Conservation (phyloP, 2,329 filamentous ascomycete species). For the Fusarium drepaniforme region DNA sequence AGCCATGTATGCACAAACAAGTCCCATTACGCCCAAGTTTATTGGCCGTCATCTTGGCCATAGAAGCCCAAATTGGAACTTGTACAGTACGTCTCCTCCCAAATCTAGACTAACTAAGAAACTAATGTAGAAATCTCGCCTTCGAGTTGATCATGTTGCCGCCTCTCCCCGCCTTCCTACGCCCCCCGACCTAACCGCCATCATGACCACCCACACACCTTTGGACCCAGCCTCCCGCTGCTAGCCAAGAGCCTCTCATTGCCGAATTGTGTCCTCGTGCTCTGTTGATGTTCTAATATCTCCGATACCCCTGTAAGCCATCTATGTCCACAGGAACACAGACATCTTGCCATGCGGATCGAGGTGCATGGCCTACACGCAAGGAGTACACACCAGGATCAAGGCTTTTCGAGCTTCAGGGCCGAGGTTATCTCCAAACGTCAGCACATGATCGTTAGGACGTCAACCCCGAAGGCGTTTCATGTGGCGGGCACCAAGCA, state of each 20-base stretch:
- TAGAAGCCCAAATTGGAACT: background rate
- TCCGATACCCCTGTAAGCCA: conserved; percentile 15
- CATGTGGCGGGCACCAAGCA: background rate
- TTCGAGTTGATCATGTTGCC: background rate
- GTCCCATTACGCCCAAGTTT: background rate
- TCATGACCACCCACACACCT: conserved; percentile 1
- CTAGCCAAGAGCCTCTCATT: background rate
- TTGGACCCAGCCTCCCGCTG: background rate
- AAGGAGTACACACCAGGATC: background rate
- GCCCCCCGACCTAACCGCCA: conserved; percentile 4
- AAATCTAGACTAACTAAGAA: background rate
- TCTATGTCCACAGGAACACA: conserved; percentile 1
- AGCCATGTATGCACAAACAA: background rate
- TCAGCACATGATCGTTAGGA: background rate
- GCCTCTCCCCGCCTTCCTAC: background rate
- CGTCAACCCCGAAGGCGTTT: background rate
- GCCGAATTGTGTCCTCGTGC: background rate
- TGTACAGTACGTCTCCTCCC: background rate
- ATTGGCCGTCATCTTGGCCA: background rate
- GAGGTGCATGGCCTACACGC: background rate
- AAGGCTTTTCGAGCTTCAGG: background rate
- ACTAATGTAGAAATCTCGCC: background rate
- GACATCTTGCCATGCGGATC: background rate
- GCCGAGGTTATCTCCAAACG: background rate
- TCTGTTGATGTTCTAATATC: background rate